These are phyloP conservation scores for Avena atlantica DNA, from an alignment of 176 grass and related monocot genomes.

Conservation along the genomic window DNA sequence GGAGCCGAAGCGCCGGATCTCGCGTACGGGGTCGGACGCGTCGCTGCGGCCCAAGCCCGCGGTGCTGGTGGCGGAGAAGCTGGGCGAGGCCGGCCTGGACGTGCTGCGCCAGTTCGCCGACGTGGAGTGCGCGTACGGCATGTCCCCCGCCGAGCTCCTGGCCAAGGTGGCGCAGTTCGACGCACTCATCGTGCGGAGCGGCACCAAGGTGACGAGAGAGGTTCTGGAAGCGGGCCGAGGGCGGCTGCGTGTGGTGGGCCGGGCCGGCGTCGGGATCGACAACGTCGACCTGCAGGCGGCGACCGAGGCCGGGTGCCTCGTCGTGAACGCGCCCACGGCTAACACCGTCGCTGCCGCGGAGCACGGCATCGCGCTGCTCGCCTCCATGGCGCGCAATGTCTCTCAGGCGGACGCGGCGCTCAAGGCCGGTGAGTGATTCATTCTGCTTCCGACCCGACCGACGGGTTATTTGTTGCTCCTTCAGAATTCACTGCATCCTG, in stretches of 20 bases:
- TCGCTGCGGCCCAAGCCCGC: conserved; percentile 49
- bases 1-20: conserved; percentile 5
- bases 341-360: conserved; percentile 84
- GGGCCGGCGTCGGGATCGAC: conserved; percentile 85
- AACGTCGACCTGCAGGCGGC: conserved; percentile 84
- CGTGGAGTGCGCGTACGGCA: conserved; percentile 70
- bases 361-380: conserved; percentile 76
- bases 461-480: background rate
- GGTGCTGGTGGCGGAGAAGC: conserved; percentile 77
- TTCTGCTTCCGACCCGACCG: too few species aligned
- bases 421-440: conserved; percentile 62
- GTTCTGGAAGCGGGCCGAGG: conserved; percentile 65
- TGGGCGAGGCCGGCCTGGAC: conserved; percentile 63
- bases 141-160: conserved; percentile 61
- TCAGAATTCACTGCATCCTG: background rate
- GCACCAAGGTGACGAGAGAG: conserved; percentile 78
- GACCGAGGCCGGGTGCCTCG: conserved; percentile 71
- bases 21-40: background rate
- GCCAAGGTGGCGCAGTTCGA: conserved; percentile 61
- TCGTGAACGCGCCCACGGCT: conserved; percentile 76
- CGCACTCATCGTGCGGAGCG: conserved; percentile 80
- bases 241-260: conserved; percentile 61
- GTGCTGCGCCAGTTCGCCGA: conserved; percentile 61
- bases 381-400: conserved; percentile 81
- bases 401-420: conserved; percentile 64